Evolutionary conservation across 352 stramenopile species (phyloP).

Genomic region (Pythium monospermum): DNA sequence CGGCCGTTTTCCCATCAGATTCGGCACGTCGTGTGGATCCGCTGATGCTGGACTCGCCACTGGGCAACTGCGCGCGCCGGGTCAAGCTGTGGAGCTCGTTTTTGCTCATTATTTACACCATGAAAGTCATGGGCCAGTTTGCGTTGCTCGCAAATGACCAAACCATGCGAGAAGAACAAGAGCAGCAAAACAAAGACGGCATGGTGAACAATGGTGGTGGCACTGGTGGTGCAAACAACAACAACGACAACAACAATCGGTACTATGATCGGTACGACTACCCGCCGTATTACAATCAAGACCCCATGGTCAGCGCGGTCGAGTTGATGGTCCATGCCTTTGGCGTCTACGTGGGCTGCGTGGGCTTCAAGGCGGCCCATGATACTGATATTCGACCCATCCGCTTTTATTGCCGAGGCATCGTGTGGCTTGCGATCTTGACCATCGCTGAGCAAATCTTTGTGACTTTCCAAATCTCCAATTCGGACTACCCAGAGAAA

Average conservation of each 20-base stretch:
- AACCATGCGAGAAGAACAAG: slow-evolving; percentile 40
- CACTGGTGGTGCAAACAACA: no score
- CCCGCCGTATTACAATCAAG: slow-evolving; percentile 74
- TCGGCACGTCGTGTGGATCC: slow-evolving; percentile 76
- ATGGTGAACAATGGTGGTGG: no score
- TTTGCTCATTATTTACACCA: slow-evolving; percentile 86
- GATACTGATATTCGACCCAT: slow-evolving; percentile 84
- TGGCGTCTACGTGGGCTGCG: slow-evolving; percentile 80
- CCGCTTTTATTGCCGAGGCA: slow-evolving; percentile 74
- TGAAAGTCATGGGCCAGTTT: slow-evolving; percentile 88
- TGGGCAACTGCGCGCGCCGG: slow-evolving; percentile 75
- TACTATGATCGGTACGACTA: slow-evolving; percentile 69
- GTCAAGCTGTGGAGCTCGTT: slow-evolving; percentile 88
- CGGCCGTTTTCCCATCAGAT: slow-evolving; percentile 79
- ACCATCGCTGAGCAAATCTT: slow-evolving; percentile 79
- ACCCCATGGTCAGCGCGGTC: slow-evolving; percentile 56
- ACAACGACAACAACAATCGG: slow-evolving; percentile 28
- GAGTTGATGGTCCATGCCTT: slow-evolving; percentile 79
- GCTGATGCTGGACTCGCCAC: slow-evolving; percentile 77
- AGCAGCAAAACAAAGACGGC: slow-evolving; percentile 22
- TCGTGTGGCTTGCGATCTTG: slow-evolving; percentile 75
- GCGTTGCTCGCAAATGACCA: slow-evolving; percentile 79
- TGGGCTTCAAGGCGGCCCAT: slow-evolving; percentile 83
- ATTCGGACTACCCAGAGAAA: slow-evolving; percentile 70
- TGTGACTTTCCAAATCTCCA: slow-evolving; percentile 73